Evolutionary conservation across 2,329 filamentous ascomycete species (phyloP).

Genomic region (Aspergillus unguis): DNA sequence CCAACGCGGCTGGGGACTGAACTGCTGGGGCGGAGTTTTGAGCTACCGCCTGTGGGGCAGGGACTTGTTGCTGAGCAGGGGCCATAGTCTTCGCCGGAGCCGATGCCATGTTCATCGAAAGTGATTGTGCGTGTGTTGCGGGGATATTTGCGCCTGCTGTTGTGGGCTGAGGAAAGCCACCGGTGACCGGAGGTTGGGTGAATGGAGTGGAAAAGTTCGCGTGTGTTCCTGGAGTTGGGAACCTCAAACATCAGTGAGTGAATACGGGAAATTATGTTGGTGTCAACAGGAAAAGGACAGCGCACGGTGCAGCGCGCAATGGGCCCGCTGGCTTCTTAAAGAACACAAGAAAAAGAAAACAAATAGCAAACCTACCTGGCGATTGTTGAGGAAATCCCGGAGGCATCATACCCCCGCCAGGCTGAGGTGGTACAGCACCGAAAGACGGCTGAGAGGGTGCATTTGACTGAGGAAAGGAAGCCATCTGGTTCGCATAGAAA

Average conservation of each 20-base stretch:
- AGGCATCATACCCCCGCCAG: conserved; percentile 40
- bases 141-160: conserved; percentile 27
- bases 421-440: conserved; percentile 34
- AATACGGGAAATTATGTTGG: too few relatives aligned
- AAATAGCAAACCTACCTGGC: conserved; percentile 30
- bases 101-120: conserved; percentile 36
- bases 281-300: background rate
- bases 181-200: conserved; percentile 32
- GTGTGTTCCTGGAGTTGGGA: conserved; percentile 31
- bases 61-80: conserved; percentile 26
- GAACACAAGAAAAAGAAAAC: conserved; percentile 9
- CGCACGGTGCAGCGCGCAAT: background rate
- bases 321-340: background rate
- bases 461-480: conserved; percentile 34
- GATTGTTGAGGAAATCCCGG: conserved; percentile 34
- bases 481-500: conserved; percentile 35
- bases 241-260: conserved; percentile 19
- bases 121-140: conserved; percentile 30
- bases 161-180: conserved; percentile 28
- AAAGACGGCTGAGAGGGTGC: conserved; percentile 35
- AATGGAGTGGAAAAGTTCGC: conserved; percentile 36
- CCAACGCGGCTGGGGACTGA: conserved; percentile 28
- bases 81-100: conserved; percentile 34
- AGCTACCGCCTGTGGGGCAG: conserved; percentile 16
- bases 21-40: conserved; percentile 24